Conservation (phyloP, 352 stramenopile genomes). For the Globisporangium paddicum region DNA sequence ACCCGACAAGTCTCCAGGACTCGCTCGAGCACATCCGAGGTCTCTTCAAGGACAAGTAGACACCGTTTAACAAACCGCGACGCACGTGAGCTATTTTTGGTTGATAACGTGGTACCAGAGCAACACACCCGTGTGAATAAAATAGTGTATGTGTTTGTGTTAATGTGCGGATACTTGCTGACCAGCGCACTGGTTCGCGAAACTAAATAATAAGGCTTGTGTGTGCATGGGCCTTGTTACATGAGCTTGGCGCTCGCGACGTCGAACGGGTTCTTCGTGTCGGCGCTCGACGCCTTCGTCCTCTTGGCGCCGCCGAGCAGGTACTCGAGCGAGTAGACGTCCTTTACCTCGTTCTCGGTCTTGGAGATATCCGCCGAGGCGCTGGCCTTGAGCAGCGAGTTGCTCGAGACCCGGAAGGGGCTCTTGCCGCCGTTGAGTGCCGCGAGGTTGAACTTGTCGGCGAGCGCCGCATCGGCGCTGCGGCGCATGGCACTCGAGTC, state of each 20-base stretch:
- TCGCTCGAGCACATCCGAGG: conserved; percentile 40
- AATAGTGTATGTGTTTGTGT: not conserved
- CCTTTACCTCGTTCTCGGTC: conserved; percentile 32
- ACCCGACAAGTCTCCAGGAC: conserved; percentile 62
- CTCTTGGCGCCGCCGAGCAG: conserved; percentile 34
- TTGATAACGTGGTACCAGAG: too few relatives aligned
- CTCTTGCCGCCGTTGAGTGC: conserved; percentile 63
- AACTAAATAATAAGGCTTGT: conserved; percentile 8
- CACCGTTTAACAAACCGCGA: not conserved
- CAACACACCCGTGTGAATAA: not conserved
- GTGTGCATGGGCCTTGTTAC: conserved; percentile 15
- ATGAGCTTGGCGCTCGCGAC: conserved; percentile 67
- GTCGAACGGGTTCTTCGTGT: conserved; percentile 47
- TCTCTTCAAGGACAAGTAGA: conserved; percentile 22
- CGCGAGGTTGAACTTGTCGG: conserved; percentile 61
- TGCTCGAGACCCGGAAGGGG: conserved; percentile 59
- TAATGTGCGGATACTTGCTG: too few relatives aligned
- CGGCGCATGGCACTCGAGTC: conserved; percentile 4
- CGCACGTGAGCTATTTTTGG: not conserved
- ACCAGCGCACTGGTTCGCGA: not conserved
- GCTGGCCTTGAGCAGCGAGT: conserved; percentile 38
- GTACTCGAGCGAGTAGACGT: conserved; percentile 70
- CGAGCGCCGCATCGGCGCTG: conserved; percentile 22
- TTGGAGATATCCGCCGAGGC: conserved; percentile 11
- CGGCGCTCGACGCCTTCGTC: conserved; percentile 5